Evolutionary conservation across 441 rosid species (phyloP), one percentile per base, ranked within the genome.

Genomic region (Geranium incanum): DNA sequence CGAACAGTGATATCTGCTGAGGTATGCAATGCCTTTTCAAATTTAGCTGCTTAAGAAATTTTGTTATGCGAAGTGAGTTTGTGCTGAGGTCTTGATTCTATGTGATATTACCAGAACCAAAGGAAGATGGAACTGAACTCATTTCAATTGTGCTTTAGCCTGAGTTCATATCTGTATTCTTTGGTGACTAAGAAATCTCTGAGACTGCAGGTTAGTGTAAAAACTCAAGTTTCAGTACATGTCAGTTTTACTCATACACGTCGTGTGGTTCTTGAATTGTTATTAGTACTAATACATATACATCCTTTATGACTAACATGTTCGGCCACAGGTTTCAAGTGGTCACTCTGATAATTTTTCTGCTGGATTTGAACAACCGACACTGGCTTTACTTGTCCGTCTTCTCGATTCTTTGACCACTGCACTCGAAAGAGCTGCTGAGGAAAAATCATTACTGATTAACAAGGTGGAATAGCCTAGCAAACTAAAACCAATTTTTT

Each of bases 361-460:
- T 73, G 68, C 84, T 75, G 80, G 81, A 59, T 75, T 84, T 76
- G 88, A 81, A 76, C 98, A 81, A 76, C 99, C 97, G 39, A 84
- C 99, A 0, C 78, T 94, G 77, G 68, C 71, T 70, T 72, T 78
- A 63, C 86, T 91, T 68, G 81, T 82, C 71, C 85, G 90, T 72
- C 94, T 91, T 78, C 88, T 94, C 67, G 81, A 84, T 59, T 85
- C 87, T 66, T 89, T 83, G 71, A 80, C 94, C 68, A 77, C 80
- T 70, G 80, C 86, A 76, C 91, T 94, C 62, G 99, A 90, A 78
- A 86, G 92, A 83, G 92, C 95, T 18, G 88, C 93, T 0, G 97
- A 92, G 78, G 95, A 92, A 79, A 90, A 90, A 79, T 90, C 88
- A 18, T 78, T 87, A 74, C 83, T 94, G 36, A 86, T 90, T 69